Evolutionary conservation across 108 stramenopile genomes (phyloP), one percentile per base, ranked within the genome.

Genomic region (Craspedostauros australis): DNA sequence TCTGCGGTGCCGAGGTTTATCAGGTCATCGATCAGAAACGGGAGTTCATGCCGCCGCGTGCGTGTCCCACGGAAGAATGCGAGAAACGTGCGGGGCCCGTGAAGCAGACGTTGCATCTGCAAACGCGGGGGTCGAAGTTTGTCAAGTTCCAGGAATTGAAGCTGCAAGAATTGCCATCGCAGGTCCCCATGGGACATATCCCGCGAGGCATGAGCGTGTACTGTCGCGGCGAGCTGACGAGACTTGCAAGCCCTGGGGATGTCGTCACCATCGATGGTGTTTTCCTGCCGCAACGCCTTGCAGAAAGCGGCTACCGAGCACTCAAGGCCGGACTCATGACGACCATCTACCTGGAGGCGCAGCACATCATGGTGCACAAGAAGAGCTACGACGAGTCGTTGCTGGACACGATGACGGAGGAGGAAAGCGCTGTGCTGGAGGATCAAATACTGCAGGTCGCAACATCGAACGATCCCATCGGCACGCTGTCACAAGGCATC

Each of bases 111-210:
- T 40, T 95, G 37, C 79, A 86, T 46, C 60, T 90, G 21, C 95
- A 97, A 70, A 96, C 96, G 4, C 76, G 98, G 9, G 97, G 96
- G 22, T 83, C 79, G 61, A 96, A 95, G 52, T 99, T 98, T 77
- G 70, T 82, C 57, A 95, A 95, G 52, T 96, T 92, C 68, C 99
- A 99, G 70, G 97, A 98, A 75, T 49, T 97, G 5, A 84, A 93
- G 57, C 54, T 97, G 15, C 99, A 99, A 73, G 99, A 99, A 73
- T 60, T 97, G 16, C 97, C 97, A 2, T 59, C 50, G 26, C 97
- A 98, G 64, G 97, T 99, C 3, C 99, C 99, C 34, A 94, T 98
- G 73, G 99, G 99, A 7, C 95, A 97, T 62, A 75, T 99, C 5
- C 99, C 99, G 9, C 64, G 96, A 19, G 70, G 88, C 48, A 79